Percentiles rank a stretch among this genome's conserved stretches.
Conservation (phyloP, 345 rosid species). For the Rhodomyrtus tomentosa region DNA sequence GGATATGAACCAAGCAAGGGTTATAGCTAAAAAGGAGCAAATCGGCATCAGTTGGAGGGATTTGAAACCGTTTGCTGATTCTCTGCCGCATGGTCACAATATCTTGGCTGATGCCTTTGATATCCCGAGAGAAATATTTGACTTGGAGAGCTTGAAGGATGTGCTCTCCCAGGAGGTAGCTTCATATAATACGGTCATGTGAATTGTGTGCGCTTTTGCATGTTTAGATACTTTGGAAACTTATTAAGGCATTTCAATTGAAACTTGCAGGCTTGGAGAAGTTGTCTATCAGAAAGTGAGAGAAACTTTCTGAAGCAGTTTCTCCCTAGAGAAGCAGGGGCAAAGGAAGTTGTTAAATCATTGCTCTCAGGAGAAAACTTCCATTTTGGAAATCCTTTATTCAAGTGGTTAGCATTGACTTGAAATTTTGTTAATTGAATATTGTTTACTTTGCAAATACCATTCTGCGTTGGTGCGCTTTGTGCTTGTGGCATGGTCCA, state of each 20-base stretch:
- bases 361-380: conserved; percentile 71
- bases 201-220: conserved; percentile 1
- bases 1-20: conserved; percentile 49
- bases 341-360: conserved; percentile 39
- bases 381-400: conserved; percentile 73
- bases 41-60: conserved; percentile 59
- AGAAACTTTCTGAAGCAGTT: conserved; percentile 55
- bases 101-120: conserved; percentile 53
- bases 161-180: conserved; percentile 77
- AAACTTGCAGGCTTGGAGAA: conserved; percentile 58
- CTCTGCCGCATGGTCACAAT: conserved; percentile 21
- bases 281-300: conserved; percentile 58
- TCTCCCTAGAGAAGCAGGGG: conserved; percentile 59
- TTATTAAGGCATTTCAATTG: neutral
- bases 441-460: neutral
- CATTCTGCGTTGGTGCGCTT: neutral
- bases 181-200: neutral
- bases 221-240: neutral
- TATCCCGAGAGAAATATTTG: conserved; percentile 58
- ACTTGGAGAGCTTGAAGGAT: conserved; percentile 49
- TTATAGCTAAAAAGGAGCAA: conserved; percentile 82
- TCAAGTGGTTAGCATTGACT: conserved; percentile 54
- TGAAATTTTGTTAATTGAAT: neutral
- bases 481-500: neutral
- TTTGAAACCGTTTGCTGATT: conserved; percentile 45